These are phyloP conservation scores for Lactifluus subvellereus DNA, from an alignment of 768 basidiomycete genomes.

Conservation along the genomic window DNA sequence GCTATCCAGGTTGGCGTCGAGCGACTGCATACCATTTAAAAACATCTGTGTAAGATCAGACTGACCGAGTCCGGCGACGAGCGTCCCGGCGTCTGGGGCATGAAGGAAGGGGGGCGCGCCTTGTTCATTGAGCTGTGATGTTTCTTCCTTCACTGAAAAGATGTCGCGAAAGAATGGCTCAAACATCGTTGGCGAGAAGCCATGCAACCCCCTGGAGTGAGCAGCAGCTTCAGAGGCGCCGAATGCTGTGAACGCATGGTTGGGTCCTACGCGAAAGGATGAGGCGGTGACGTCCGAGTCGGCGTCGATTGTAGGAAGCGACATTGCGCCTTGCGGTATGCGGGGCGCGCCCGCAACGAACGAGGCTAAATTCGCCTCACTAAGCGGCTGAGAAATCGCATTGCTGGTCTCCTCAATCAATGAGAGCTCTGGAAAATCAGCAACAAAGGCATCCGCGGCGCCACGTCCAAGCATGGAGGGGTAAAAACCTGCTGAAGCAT, in stretches of 20 bases:
- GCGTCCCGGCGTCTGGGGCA: not conserved
- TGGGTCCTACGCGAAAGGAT: conserved; percentile 5
- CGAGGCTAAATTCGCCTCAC: conserved; percentile 18
- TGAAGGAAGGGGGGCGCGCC: not conserved
- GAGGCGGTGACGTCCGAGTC: conserved; percentile 15
- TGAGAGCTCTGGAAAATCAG: conserved; percentile 20
- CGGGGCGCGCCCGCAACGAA: not conserved
- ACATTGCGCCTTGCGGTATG: conserved; percentile 14
- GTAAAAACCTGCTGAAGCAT: conserved; percentile 23
- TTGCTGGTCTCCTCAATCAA: conserved; percentile 24
- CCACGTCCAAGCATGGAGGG: conserved; percentile 10
- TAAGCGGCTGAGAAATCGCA: conserved; percentile 19
- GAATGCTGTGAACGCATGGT: conserved; percentile 13
- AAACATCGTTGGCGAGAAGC: conserved; percentile 30
- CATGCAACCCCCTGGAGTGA: conserved; percentile 14
- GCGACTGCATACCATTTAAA: conserved; percentile 7
- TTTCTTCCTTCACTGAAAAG: conserved; percentile 20
- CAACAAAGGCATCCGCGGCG: not conserved
- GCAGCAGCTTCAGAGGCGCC: conserved; percentile 16
- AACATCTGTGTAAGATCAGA: not conserved
- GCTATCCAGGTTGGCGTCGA: conserved; percentile 17
- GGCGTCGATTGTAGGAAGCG: conserved; percentile 21
- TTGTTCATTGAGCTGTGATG: conserved; percentile 1
- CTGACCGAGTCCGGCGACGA: not conserved
- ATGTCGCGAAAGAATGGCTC: conserved; percentile 31